phyloP scores from a whole-genome alignment of 306 rosid genomes.

The Rosa multiflora region DNA sequence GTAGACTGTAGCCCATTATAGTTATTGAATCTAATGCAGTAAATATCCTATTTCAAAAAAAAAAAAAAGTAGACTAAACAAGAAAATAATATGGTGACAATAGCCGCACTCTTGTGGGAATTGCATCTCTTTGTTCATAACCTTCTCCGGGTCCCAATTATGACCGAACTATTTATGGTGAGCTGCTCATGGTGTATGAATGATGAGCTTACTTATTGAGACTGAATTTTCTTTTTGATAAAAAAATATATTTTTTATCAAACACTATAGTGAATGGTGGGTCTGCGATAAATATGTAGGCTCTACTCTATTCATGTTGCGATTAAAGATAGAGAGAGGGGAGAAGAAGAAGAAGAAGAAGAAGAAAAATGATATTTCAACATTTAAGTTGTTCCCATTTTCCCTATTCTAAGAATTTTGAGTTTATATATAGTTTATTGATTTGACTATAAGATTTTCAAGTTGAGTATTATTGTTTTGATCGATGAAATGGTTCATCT shows the following conservation, averaged over 20 bases:
- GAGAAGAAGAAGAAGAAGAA: not conserved
- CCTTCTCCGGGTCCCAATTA: not conserved
- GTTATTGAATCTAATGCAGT: too few species aligned
- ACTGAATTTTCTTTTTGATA: not conserved
- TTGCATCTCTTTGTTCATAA: not conserved
- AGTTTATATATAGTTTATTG: not conserved
- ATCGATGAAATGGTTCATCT: too few species aligned
- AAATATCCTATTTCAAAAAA: too few species aligned
- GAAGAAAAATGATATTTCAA: not conserved
- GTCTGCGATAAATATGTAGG: conserved; percentile 6
- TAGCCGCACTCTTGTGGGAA: not conserved
- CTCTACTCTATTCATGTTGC: not conserved
- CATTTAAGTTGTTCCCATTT: not conserved
- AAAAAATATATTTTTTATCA: not conserved
- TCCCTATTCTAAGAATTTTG: not conserved
- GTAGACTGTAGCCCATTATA: too few species aligned
- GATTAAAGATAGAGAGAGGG: not conserved
- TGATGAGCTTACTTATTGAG: not conserved
- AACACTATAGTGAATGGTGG: not conserved
- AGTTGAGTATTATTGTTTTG: not conserved
- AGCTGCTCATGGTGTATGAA: not conserved
- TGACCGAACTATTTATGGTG: not conserved
- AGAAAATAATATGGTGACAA: too few species aligned
- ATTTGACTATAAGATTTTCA: not conserved
- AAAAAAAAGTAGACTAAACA: too few species aligned